Conservation (phyloP, 2,329 filamentous ascomycete genomes). For the Trichoderma sp. region DNA sequence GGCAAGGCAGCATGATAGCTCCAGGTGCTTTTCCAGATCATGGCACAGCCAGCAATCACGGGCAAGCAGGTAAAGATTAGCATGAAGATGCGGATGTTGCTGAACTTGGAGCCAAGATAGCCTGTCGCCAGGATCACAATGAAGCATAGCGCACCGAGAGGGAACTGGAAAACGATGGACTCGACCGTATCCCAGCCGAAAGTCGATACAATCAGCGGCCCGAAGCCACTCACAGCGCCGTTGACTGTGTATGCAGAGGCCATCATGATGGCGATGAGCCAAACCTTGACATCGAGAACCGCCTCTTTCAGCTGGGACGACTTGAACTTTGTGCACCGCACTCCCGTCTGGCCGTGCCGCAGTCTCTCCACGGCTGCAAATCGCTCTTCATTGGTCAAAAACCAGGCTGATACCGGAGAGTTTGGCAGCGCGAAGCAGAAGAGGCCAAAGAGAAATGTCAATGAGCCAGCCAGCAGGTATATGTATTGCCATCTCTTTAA, state of each 20-base stretch:
- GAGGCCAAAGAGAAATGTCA: slow-evolving; percentile 66
- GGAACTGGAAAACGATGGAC: slow-evolving; percentile 74
- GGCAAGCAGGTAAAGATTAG: slow-evolving; percentile 68
- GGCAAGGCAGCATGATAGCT: slow-evolving; percentile 64
- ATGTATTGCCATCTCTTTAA: slow-evolving; percentile 70
- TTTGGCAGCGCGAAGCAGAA: slow-evolving; percentile 67
- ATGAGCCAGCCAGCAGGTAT: slow-evolving; percentile 63
- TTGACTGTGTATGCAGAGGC: slow-evolving; percentile 71
- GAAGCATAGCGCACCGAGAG: slow-evolving; percentile 68
- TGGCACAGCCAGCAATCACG: slow-evolving; percentile 71
- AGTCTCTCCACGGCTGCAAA: slow-evolving; percentile 66
- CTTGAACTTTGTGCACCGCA: slow-evolving; percentile 64
- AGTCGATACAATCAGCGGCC: slow-evolving; percentile 70
- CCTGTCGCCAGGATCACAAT: slow-evolving; percentile 67
- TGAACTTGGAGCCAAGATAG: slow-evolving; percentile 60
- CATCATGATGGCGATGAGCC: slow-evolving; percentile 68
- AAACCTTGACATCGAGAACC: slow-evolving; percentile 61
- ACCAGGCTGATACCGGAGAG: slow-evolving; percentile 69
- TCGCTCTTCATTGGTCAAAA: slow-evolving; percentile 63
- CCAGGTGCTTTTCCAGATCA: slow-evolving; percentile 74
- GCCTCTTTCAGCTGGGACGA: slow-evolving; percentile 59
- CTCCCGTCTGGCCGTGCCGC: slow-evolving; percentile 62
- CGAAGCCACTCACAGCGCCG: slow-evolving; percentile 70
- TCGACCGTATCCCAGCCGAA: slow-evolving; percentile 67
- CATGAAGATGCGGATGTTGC: slow-evolving; percentile 65